Conservation (phyloP, 805 yeast species). For the Kuraishia ogatae region DNA sequence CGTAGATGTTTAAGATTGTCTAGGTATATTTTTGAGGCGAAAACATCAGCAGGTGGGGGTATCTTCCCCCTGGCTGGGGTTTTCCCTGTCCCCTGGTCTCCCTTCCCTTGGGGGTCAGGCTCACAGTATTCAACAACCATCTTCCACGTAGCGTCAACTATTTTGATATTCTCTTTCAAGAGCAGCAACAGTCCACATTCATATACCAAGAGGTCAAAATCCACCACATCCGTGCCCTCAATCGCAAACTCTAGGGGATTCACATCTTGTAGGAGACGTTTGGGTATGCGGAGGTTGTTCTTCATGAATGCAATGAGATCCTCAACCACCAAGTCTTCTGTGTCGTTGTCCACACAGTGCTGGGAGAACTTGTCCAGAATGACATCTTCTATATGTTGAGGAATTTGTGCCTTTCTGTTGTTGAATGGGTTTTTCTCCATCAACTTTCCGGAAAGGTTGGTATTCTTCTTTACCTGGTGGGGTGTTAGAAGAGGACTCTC, state of each 20-base stretch:
- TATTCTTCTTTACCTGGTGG: neutral
- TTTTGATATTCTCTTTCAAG: constrained; percentile 26
- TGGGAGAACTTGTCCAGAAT: constrained; percentile 33
- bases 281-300: constrained; percentile 21
- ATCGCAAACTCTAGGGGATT: constrained; percentile 21
- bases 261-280: constrained; percentile 19
- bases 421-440: constrained; percentile 18
- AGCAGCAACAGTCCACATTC: constrained; percentile 31
- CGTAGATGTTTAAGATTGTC: constrained; percentile 27
- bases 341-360: constrained; percentile 24
- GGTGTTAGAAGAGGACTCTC: no score
- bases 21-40: constrained; percentile 20
- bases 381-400: constrained; percentile 34
- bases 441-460: neutral
- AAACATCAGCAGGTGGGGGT: constrained; percentile 13
- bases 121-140: constrained; percentile 15
- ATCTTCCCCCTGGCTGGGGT: constrained; percentile 12
- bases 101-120: neutral
- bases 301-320: constrained; percentile 21
- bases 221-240: constrained; percentile 34
- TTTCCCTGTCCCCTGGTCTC: neutral
- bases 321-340: constrained; percentile 26
- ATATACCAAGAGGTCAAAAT: constrained; percentile 34
- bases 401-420: constrained; percentile 22
- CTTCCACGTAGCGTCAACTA: constrained; percentile 32